phyloP scores from a whole-genome alignment of 768 basidiomycete species.

The Trametes cinnabarina region DNA sequence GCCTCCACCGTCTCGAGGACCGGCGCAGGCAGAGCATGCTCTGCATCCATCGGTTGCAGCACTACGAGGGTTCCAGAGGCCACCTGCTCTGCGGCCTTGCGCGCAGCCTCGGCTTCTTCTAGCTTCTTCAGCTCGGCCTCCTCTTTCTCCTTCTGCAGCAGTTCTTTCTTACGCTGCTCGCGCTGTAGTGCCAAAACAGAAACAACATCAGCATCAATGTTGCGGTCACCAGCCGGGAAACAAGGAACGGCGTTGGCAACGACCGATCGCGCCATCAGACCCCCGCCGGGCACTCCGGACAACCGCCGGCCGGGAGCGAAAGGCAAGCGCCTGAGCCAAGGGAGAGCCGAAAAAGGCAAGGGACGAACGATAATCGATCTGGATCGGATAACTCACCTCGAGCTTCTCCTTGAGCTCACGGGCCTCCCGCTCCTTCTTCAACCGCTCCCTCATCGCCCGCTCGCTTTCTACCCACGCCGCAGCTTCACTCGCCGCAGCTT shows the following conservation, averaged over 20 bases:
- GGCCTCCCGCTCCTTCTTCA: constrained; percentile 72
- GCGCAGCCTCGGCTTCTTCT: constrained; percentile 49
- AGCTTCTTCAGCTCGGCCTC: constrained; percentile 67
- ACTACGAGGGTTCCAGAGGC: constrained; percentile 10
- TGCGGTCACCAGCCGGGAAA: constrained; percentile 1
- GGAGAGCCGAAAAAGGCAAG: constrained; percentile 16
- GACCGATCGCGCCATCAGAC: not conserved
- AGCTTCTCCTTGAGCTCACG: constrained; percentile 64
- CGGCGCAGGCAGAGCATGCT: not conserved
- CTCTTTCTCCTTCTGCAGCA: constrained; percentile 49
- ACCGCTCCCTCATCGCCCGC: constrained; percentile 69
- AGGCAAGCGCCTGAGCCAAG: not conserved
- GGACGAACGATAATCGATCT: constrained; percentile 21
- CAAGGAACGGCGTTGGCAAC: constrained; percentile 3
- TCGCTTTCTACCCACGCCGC: constrained; percentile 73
- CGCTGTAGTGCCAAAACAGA: constrained; percentile 29
- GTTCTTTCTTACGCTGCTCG: constrained; percentile 45
- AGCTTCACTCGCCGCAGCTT: constrained; percentile 66
- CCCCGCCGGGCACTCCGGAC: not conserved
- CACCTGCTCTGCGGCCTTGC: constrained; percentile 24
- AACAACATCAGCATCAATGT: constrained; percentile 7
- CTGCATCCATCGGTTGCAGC: not conserved
- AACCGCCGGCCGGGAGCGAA: not conserved
- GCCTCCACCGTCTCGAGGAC: constrained; percentile 21
- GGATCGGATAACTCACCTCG: constrained; percentile 48